Conservation (phyloP, 257 asterid species). For the Solanum paucissectum region DNA sequence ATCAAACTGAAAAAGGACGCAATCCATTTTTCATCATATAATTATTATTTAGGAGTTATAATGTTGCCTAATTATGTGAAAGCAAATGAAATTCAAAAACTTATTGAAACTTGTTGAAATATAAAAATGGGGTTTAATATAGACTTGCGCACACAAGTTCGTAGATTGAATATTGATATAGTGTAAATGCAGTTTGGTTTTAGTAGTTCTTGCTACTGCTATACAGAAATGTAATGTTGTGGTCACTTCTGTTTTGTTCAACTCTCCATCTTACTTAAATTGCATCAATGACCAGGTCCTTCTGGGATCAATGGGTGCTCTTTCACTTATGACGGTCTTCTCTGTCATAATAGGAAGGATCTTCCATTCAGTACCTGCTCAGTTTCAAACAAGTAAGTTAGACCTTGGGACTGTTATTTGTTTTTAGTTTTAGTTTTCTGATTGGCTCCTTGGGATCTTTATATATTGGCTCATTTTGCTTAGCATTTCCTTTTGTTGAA, state of each 20-base stretch:
- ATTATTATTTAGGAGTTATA: neutral
- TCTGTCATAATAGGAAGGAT: conserved; percentile 82
- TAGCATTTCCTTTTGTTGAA: neutral
- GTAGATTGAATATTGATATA: neutral
- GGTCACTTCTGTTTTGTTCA: neutral
- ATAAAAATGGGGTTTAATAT: neutral
- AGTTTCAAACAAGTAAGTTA: conserved; percentile 90
- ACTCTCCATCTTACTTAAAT: neutral
- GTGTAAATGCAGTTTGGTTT: neutral
- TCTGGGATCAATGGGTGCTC: conserved; percentile 94
- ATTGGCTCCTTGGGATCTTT: neutral
- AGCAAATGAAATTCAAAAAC: neutral
- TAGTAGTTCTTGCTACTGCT: neutral
- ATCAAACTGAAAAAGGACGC: neutral
- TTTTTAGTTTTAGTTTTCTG: neutral
- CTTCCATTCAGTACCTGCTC: conserved; percentile 93
- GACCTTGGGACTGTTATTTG: neutral
- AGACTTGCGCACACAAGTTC: neutral
- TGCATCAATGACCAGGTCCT: conserved; percentile 54
- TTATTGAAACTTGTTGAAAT: neutral
- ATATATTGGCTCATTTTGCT: neutral
- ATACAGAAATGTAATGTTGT: neutral
- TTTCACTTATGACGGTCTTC: conserved; percentile 80
- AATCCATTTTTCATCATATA: neutral
- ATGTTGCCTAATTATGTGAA: neutral